Evolutionary conservation across 192 early-diverging fungal genomes (phyloP).

Genomic region (Coemansia sp.): DNA sequence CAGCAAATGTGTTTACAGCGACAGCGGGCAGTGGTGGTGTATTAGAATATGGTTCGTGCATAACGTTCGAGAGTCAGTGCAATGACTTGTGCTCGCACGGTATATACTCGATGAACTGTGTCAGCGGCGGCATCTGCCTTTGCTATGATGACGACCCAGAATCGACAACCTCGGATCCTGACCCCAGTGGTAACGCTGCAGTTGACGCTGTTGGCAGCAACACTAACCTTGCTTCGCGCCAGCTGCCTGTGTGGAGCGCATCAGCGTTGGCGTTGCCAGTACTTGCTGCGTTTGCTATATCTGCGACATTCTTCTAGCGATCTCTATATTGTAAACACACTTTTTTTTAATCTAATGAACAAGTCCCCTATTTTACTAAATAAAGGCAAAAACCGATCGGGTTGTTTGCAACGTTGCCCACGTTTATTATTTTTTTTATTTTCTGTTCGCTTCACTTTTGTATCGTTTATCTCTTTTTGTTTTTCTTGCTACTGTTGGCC

Average conservation of each 20-base stretch:
- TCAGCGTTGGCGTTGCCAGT: conserved; percentile 16
- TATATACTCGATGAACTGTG: conserved; percentile 47
- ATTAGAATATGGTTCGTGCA: conserved; percentile 45
- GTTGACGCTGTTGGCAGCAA: not conserved
- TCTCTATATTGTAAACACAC: not conserved
- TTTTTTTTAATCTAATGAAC: not conserved
- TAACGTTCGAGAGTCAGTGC: conserved; percentile 52
- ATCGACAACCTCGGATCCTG: conserved; percentile 8
- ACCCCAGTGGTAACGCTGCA: conserved; percentile 3
- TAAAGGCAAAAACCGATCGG: not conserved
- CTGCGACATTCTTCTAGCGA: conserved; percentile 28
- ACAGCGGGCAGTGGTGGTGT: conserved; percentile 42
- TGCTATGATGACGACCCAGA: conserved; percentile 41
- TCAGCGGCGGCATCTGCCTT: conserved; percentile 44
- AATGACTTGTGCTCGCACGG: conserved; percentile 39
- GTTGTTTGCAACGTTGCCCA: not conserved
- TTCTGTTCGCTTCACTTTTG: not conserved
- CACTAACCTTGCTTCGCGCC: conserved; percentile 3
- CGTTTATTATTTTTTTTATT: not conserved
- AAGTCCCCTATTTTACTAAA: not conserved
- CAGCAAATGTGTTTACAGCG: conserved; percentile 42
- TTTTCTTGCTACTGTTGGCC: not conserved
- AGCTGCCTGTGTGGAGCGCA: conserved; percentile 19
- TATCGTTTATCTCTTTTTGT: not conserved
- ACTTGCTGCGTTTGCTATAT: conserved; percentile 22